Evolutionary conservation across 805 yeast species (phyloP), one percentile per base, ranked within the genome.

Genomic region (Kazachstania psychrophila): DNA sequence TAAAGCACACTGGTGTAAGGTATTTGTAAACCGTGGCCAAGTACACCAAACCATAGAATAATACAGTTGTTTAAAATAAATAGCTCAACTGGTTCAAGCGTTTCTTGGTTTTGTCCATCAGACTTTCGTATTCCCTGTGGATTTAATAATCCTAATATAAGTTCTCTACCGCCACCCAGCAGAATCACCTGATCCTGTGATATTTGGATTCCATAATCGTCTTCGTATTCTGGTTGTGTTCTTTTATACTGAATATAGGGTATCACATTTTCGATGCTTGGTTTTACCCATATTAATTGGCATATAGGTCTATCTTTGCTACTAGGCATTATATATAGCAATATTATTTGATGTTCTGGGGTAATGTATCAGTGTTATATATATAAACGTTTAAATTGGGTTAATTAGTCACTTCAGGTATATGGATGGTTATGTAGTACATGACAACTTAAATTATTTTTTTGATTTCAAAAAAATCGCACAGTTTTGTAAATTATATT

Each of bases 81-180:
- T 3, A 68, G 28, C 36, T 67, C 71, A 9, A 50, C 51, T 14
- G 42, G 28, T 23, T 46, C 52, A 15, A 48, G 25, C 26, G 22
- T n/a, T 26, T n/a, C 28, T 8, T 26, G 10, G n/a, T 26, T 26
- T 8, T 26, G 14, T 23, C 11, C 24, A 9, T 11, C 24, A 12
- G 22, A 28, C 14, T 11, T 17, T 2, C 11, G 23, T 5, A 12
- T 17, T 3, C 15, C 14, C n/a, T n/a, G n/a, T 12, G 13, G 8
- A n/a, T 36, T 45, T 10, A 57, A 35, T 22, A 47, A 22, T 15
- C 49, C 42, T 12, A 58, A 38, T 1, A 47, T 33, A 45, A 65
- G 50, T 18, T 63, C 57, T 22, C 69, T 52, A 1, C 71, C 70
- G 3, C 71, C 71, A 4, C 68, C 71, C 33, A 56, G 58, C 14